These are phyloP conservation scores for Osmanthus fragrans DNA, from an alignment of 257 asterid genomes.

Conservation along the genomic window DNA sequence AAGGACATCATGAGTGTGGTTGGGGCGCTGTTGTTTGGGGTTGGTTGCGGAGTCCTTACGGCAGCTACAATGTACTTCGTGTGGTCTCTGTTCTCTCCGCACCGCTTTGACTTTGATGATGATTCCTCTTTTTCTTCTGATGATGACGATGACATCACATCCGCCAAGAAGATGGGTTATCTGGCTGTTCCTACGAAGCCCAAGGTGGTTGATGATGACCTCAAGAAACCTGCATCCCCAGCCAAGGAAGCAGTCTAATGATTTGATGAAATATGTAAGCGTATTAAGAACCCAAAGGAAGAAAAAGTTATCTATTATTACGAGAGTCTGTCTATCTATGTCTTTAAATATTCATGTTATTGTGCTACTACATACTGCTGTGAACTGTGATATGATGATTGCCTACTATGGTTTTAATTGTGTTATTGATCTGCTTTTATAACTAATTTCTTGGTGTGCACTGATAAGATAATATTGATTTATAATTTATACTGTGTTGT, in stretches of 20 bases:
- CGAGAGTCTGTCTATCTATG: neutral
- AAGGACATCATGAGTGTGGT: constrained; percentile 79
- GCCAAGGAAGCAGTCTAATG: constrained; percentile 54
- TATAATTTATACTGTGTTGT: neutral
- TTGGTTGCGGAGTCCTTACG: constrained; percentile 82
- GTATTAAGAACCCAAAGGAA: neutral
- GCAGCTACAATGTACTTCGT: constrained; percentile 66
- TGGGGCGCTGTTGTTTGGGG: constrained; percentile 78
- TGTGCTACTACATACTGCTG: neutral
- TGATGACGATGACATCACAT: constrained; percentile 44
- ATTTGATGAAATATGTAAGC: constrained; percentile 4
- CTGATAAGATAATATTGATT: neutral
- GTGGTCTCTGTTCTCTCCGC: constrained; percentile 63
- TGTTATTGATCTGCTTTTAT: neutral
- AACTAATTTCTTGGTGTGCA: neutral
- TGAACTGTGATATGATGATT: neutral
- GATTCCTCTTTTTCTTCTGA: constrained; percentile 36
- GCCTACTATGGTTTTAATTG: neutral
- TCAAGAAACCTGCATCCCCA: constrained; percentile 51
- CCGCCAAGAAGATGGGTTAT: constrained; percentile 55
- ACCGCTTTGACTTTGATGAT: constrained; percentile 53
- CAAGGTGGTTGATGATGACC: constrained; percentile 42
- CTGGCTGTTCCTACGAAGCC: constrained; percentile 39
- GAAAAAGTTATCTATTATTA: neutral
- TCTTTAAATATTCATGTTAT: neutral